A percentile compares a stretch with the other conserved stretches of the same genome.
These are phyloP conservation scores for Naegleria fowleri DNA, from an alignment of 208 protist species.

Conservation along the genomic window DNA sequence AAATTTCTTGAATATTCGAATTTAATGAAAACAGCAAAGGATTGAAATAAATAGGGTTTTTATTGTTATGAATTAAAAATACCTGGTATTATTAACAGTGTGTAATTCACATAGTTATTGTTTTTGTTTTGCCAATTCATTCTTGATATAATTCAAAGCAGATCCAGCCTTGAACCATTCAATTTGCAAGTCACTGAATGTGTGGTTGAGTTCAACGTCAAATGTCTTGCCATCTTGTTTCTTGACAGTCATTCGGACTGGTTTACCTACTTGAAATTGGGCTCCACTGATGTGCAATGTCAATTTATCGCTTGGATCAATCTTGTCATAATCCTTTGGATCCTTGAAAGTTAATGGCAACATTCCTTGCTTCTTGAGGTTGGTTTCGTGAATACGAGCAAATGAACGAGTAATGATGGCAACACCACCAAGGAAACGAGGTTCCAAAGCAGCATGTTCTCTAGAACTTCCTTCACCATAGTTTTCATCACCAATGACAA, in stretches of 20 bases:
- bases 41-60: too few species aligned
- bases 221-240: slow-evolving; percentile 43
- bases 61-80: too few species aligned
- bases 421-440: slow-evolving; percentile 57
- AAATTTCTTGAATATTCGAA: too few species aligned
- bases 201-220: slow-evolving; percentile 63
- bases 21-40: too few species aligned
- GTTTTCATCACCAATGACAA: slow-evolving; percentile 76
- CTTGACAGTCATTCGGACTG: slow-evolving; percentile 26
- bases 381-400: slow-evolving; percentile 78
- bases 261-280: not conserved
- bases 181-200: slow-evolving; percentile 71
- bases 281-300: slow-evolving; percentile 33
- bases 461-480: slow-evolving; percentile 69
- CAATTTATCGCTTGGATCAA: slow-evolving; percentile 42
- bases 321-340: slow-evolving; percentile 61
- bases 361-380: slow-evolving; percentile 78
- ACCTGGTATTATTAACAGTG: too few species aligned
- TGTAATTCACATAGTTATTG: too few species aligned
- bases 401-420: slow-evolving; percentile 66
- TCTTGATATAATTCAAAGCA: slow-evolving; percentile 54
- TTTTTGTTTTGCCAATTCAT: not conserved
- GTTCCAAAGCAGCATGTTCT: slow-evolving; percentile 73
- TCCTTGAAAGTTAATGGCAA: slow-evolving; percentile 69
- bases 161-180: slow-evolving; percentile 71